Evolutionary conservation across 805 yeast genomes (phyloP).

Genomic region (Yamadazyma phyllophila): DNA sequence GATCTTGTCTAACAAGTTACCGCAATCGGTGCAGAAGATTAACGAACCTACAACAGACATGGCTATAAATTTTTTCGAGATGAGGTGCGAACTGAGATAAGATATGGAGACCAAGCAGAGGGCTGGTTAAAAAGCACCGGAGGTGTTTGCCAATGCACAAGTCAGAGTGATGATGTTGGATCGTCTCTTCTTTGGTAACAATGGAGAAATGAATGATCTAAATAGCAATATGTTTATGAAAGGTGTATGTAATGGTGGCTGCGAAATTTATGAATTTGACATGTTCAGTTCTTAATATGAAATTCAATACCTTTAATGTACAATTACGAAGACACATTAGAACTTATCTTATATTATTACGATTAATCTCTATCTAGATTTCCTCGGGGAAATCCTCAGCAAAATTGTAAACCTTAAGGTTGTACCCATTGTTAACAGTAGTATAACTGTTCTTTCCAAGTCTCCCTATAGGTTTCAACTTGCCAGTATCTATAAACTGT

Average conservation of each 20-base stretch:
- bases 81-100: conserved; percentile 3
- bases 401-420: conserved; percentile 44
- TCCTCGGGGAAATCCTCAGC: conserved; percentile 13
- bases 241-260: background rate
- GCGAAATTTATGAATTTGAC: conserved; percentile 3
- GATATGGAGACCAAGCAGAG: too few relatives aligned
- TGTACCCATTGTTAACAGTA: conserved; percentile 45
- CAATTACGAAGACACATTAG: too few relatives aligned
- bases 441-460: conserved; percentile 49
- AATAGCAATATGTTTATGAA: too few relatives aligned
- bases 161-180: too few relatives aligned
- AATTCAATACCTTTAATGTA: too few relatives aligned
- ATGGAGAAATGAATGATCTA: too few relatives aligned
- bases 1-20: conserved; percentile 77
- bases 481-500: conserved; percentile 41
- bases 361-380: background rate
- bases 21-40: conserved; percentile 91
- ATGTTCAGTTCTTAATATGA: too few relatives aligned
- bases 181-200: too few relatives aligned
- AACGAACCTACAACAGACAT: conserved; percentile 97
- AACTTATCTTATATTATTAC: background rate
- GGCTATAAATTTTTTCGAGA: conserved; percentile 9
- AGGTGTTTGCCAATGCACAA: too few relatives aligned
- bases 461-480: conserved; percentile 54
- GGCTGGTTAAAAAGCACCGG: too few relatives aligned